These are phyloP conservation scores for Tremellales sp. DNA, from an alignment of 1,284 basidiomycete genomes.

Conservation along the genomic window DNA sequence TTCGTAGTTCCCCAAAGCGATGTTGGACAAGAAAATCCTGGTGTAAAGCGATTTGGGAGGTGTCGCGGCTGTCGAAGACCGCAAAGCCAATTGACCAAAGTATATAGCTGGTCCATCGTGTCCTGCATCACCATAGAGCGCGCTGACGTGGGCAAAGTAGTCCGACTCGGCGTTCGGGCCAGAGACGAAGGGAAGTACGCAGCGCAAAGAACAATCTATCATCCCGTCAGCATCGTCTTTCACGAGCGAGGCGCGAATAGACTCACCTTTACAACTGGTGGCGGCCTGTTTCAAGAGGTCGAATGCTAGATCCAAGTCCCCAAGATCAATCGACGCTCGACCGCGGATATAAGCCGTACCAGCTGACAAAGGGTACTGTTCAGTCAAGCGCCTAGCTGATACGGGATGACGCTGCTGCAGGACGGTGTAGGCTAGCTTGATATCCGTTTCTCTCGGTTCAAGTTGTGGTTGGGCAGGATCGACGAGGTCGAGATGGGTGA, in stretches of 20 bases:
- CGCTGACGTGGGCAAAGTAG: conserved; percentile 73
- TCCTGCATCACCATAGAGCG: conserved; percentile 62
- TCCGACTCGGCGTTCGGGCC: conserved; percentile 60
- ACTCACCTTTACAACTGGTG: conserved; percentile 65
- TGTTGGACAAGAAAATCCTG: conserved; percentile 70
- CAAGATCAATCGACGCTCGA: conserved; percentile 64
- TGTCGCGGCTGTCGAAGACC: conserved; percentile 51
- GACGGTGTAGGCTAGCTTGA: conserved; percentile 65
- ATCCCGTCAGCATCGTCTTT: conserved; percentile 4
- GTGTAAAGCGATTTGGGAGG: conserved; percentile 62
- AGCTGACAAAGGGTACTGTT: conserved; percentile 70
- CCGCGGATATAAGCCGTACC: conserved; percentile 70
- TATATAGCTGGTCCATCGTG: conserved; percentile 61
- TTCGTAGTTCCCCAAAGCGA: conserved; percentile 69
- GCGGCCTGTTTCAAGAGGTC: conserved; percentile 68
- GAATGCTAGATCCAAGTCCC: conserved; percentile 69
- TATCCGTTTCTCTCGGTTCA: conserved; percentile 52
- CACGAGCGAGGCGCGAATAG: background rate
- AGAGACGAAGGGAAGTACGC: conserved; percentile 60
- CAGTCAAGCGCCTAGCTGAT: conserved; percentile 61
- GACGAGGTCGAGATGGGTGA: conserved; percentile 17
- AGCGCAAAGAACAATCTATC: conserved; percentile 53
- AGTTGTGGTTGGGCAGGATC: conserved; percentile 11
- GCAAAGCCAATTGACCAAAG: conserved; percentile 73
- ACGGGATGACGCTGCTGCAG: conserved; percentile 62